Evolutionary conservation across 1,284 basidiomycete species (phyloP).

Genomic region (Marasmius oreades): DNA sequence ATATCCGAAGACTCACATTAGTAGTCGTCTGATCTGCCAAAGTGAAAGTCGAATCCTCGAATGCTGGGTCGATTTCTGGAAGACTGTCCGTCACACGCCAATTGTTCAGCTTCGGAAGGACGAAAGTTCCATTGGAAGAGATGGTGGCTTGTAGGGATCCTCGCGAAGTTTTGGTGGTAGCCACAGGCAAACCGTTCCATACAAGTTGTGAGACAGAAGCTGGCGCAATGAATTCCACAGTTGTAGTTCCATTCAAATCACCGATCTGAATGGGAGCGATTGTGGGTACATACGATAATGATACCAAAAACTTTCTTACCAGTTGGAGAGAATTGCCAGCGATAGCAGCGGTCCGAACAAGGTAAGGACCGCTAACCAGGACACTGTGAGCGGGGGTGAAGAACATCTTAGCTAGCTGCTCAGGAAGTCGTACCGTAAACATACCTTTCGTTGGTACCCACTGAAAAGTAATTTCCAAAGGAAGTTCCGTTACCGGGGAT

Average conservation of each 20-base stretch:
- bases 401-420: not conserved
- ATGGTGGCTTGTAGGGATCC: slow-evolving; percentile 31
- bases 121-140: slow-evolving; percentile 16
- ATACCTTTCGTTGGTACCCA: slow-evolving; percentile 45
- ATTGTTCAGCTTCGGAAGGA: slow-evolving; percentile 29
- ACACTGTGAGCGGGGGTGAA: slow-evolving; percentile 27
- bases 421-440: not conserved
- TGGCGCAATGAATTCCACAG: slow-evolving; percentile 42
- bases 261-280: slow-evolving; percentile 29
- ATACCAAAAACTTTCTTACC: slow-evolving; percentile 21
- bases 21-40: slow-evolving; percentile 39
- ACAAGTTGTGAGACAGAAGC: slow-evolving; percentile 30
- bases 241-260: slow-evolving; percentile 44
- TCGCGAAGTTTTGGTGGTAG: slow-evolving; percentile 22
- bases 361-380: slow-evolving; percentile 48
- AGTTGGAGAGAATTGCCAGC: slow-evolving; percentile 31
- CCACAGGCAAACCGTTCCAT: slow-evolving; percentile 40
- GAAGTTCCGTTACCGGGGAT: slow-evolving; percentile 31
- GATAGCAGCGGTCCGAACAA: slow-evolving; percentile 43
- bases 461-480: slow-evolving; percentile 42
- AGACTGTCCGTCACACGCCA: slow-evolving; percentile 45
- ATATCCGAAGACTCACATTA: slow-evolving; percentile 30
- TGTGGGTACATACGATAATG: too few species aligned
- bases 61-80: slow-evolving; percentile 41
- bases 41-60: slow-evolving; percentile 43